Evolutionary conservation across 441 rosid genomes (phyloP).

Genomic region (Kokia cookei): DNA sequence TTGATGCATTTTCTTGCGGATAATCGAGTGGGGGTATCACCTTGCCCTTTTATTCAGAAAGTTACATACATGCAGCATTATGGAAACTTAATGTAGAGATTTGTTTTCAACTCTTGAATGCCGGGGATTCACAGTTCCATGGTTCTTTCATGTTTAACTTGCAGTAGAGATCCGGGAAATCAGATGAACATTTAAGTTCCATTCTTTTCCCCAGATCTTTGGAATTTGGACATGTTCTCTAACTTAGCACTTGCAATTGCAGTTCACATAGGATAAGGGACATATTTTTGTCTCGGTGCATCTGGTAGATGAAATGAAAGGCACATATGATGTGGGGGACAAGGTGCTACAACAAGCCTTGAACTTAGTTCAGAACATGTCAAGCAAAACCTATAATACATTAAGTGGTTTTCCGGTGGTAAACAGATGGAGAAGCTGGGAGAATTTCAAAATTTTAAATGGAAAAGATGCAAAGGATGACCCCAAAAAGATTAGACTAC

Average conservation of each 20-base stretch:
- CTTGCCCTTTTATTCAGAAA: too few relatives aligned
- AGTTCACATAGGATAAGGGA: slow-evolving; percentile 83
- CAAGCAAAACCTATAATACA: slow-evolving; percentile 34
- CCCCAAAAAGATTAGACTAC: slow-evolving; percentile 43
- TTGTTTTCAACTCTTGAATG: neutral
- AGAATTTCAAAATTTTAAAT: slow-evolving; percentile 39
- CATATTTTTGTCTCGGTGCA: slow-evolving; percentile 90
- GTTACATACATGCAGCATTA: neutral
- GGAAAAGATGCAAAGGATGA: slow-evolving; percentile 17
- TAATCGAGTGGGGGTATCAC: too few relatives aligned
- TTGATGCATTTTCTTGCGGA: too few relatives aligned
- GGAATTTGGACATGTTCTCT: neutral
- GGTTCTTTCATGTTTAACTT: neutral
- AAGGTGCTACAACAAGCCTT: slow-evolving; percentile 50
- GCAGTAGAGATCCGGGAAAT: neutral
- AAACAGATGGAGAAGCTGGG: slow-evolving; percentile 88
- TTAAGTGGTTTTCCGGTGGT: slow-evolving; percentile 85
- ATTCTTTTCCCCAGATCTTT: neutral
- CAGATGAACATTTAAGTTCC: neutral
- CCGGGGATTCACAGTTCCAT: neutral
- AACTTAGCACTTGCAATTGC: slow-evolving; percentile 23
- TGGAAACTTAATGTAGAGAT: neutral
- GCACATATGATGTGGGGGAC: slow-evolving; percentile 36
- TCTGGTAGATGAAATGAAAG: slow-evolving; percentile 61
- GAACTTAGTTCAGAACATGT: slow-evolving; percentile 33